A percentile compares a stretch with the other conserved stretches of the same genome.
Evolutionary conservation across 352 stramenopile species (phyloP).

Genomic region (Globisporangium nodosum): DNA sequence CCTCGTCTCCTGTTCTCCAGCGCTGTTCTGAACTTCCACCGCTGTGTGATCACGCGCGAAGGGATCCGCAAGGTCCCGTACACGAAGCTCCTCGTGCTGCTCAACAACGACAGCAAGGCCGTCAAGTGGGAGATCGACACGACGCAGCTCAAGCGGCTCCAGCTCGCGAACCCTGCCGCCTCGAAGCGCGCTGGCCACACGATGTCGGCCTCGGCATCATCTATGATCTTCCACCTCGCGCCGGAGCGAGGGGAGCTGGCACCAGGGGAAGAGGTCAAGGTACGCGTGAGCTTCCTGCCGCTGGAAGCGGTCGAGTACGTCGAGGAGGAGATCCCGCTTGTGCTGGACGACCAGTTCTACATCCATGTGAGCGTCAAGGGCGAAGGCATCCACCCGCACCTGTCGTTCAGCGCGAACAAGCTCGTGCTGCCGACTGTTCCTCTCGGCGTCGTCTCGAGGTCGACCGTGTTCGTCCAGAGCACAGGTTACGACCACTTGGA

Average conservation of each 20-base stretch:
- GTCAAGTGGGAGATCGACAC: slow-evolving; percentile 84
- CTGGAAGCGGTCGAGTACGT: slow-evolving; percentile 72
- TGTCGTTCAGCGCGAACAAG: slow-evolving; percentile 87
- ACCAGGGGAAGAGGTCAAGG: slow-evolving; percentile 59
- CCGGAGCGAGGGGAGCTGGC: slow-evolving; percentile 77
- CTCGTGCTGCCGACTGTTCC: slow-evolving; percentile 89
- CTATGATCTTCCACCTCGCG: slow-evolving; percentile 74
- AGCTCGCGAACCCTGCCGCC: slow-evolving; percentile 12
- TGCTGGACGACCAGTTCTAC: slow-evolving; percentile 71
- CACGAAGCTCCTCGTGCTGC: slow-evolving; percentile 71
- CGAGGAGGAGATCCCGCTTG: slow-evolving; percentile 66
- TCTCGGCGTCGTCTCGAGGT: slow-evolving; percentile 61
- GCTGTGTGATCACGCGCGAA: slow-evolving; percentile 82
- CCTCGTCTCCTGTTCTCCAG: slow-evolving; percentile 70
- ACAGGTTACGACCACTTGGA: slow-evolving; percentile 91
- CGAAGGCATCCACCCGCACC: slow-evolving; percentile 86
- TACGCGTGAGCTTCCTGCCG: slow-evolving; percentile 87
- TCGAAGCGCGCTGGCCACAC: slow-evolving; percentile 25
- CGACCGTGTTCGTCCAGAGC: slow-evolving; percentile 77
- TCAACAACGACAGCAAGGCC: slow-evolving; percentile 52
- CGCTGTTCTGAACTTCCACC: slow-evolving; percentile 75
- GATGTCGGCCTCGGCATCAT: slow-evolving; percentile 23
- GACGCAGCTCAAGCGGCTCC: slow-evolving; percentile 21
- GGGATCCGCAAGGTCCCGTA: slow-evolving; percentile 85
- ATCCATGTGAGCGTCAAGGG: slow-evolving; percentile 77